Percentiles rank a stretch among this genome's conserved stretches.
Conservation (phyloP, 2,329 filamentous ascomycete genomes). For the Penicillium olsonii region DNA sequence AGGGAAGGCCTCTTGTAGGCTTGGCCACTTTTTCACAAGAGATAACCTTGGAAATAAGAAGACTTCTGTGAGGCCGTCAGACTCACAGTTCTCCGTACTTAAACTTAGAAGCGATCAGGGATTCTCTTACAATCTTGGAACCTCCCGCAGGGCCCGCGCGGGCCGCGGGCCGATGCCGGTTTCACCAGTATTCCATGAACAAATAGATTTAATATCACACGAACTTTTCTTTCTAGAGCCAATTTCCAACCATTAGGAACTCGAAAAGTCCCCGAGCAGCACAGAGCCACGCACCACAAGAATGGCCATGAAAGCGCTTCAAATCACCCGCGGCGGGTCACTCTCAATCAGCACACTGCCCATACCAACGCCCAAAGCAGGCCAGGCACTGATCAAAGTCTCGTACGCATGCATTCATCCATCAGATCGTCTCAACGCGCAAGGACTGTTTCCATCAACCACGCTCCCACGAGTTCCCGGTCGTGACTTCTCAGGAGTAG, state of each 20-base stretch:
- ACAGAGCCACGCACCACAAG: no score
- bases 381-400: conserved; percentile 29
- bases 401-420: conserved; percentile 31
- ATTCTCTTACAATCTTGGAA: no score
- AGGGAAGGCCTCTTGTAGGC: not conserved
- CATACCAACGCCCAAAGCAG: conserved; percentile 19
- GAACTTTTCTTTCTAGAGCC: no score
- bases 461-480: conserved; percentile 30
- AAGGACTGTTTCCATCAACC: conserved; percentile 34
- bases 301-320: conserved; percentile 15
- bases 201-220: no score
- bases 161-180: not conserved
- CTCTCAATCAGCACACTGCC: conserved; percentile 4
- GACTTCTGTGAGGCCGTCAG: no score
- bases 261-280: no score
- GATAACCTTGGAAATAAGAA: no score
- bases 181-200: no score
- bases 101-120: no score
- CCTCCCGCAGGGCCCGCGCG: not conserved
- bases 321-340: conserved; percentile 1
- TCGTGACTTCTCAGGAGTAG: conserved; percentile 34
- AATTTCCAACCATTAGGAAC: no score
- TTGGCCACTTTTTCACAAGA: not conserved
- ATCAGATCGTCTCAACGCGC: conserved; percentile 32
- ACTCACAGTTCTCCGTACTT: no score